Base-by-base conservation (phyloP, 768 basidiomycete species). In the Floccularia luteovirens region DNA sequence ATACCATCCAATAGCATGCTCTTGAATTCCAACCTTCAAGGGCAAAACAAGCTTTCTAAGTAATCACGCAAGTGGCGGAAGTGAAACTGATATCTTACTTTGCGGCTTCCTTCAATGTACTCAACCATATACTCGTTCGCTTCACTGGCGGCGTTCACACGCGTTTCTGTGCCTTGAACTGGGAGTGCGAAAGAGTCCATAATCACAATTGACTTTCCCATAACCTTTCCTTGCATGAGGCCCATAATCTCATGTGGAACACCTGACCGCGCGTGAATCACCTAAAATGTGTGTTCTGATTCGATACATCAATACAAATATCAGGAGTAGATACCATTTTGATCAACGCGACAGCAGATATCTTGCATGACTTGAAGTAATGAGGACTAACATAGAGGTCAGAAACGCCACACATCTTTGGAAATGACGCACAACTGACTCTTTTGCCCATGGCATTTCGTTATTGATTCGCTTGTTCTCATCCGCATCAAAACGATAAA, bases 231-330 rank as follows among this genome's bases (percentile, higher is more conserved):
- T 61, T 96, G 93, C 92, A 99, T 96, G 23, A 98, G 75, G 7
- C 94, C 94, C 94, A 99, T 99, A 56, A 99, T 96, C 64, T 99
- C 94, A 66, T 97, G 90, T 43, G 87, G 85, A 4, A 96, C 94
- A 43, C 94, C 94, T 2, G 94, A 97, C 37, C 94, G 81, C 23
- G 94, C 94, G 59, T 97, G 94, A 58, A 97, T 98, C 47, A 98
- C 86, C 94, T 98, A 62, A 17, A 38, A 14, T 23, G 38, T 21
- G 39, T n/a, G n/a, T n/a, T n/a, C n/a, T n/a, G n/a, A n/a, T n/a
- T n/a, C n/a, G 16, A 34, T 7, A 20, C 10, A 23, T 14, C 12
- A 11, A 36, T 14, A 12, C 2, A 28, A 17, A 28, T 10, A 44
- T n/a, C 23, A 19, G 24, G 31, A 19, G 46, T 53, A 46, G 49